Conservation (phyloP, 306 rosid species). For the Vigna reflexopilosa region DNA sequence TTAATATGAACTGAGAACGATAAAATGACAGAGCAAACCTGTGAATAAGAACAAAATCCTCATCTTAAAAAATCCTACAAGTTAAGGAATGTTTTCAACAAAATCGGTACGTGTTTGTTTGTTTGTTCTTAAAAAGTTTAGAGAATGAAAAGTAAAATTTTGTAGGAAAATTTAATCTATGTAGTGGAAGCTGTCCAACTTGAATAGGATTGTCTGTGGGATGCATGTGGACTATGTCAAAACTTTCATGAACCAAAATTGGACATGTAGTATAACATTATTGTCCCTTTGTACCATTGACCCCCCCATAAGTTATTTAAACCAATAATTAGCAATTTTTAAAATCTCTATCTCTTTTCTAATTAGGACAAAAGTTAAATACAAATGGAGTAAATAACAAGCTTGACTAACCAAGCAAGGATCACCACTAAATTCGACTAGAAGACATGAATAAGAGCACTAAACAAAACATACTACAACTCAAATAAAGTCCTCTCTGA, state of each 20-base stretch:
- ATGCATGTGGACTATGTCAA: neutral
- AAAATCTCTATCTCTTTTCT: neutral
- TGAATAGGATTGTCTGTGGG: neutral
- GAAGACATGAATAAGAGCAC: neutral
- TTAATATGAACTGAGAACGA: neutral
- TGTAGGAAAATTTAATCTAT: neutral
- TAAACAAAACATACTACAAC: neutral
- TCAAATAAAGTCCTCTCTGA: neutral
- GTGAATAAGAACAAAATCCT: neutral
- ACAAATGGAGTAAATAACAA: neutral
- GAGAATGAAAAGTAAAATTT: neutral
- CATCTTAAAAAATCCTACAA: neutral
- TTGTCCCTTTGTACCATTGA: constrained; percentile 26
- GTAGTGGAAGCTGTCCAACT: neutral
- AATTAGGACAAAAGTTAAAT: neutral
- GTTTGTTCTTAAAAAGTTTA: neutral
- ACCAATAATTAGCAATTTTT: neutral
- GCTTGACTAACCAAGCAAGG: constrained; percentile 4
- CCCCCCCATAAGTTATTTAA: neutral
- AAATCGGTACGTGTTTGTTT: neutral
- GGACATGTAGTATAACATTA: neutral
- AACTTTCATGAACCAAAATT: neutral
- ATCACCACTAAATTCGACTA: neutral
- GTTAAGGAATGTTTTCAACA: neutral
- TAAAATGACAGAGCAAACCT: neutral